Evolutionary conservation across 1,284 basidiomycete species (phyloP).

Genomic region (Ganoderma lingzhi): DNA sequence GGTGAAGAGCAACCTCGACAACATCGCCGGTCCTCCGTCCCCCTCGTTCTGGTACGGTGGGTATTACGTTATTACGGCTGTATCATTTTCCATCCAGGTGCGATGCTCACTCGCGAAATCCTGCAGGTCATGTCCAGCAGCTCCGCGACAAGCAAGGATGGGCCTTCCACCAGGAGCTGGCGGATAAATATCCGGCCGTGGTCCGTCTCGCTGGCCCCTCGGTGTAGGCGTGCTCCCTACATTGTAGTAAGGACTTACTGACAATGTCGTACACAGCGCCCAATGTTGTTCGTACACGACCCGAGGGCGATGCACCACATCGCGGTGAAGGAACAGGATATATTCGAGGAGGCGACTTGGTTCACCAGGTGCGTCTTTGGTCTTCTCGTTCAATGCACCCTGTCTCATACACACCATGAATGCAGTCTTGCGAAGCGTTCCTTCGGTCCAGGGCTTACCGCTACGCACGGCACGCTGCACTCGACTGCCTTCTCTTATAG

Average conservation of each 20-base stretch:
- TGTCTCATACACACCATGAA: neutral
- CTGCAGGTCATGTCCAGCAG: conserved; percentile 27
- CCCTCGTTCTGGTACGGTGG: conserved; percentile 25
- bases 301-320: conserved; percentile 42
- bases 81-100: neutral
- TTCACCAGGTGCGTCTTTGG: conserved; percentile 19
- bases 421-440: neutral
- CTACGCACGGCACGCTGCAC: conserved; percentile 18
- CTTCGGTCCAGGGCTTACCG: conserved; percentile 21
- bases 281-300: conserved; percentile 38
- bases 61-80: neutral
- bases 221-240: conserved; percentile 16
- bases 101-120: no score
- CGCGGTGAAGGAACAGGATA: conserved; percentile 43
- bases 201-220: conserved; percentile 28
- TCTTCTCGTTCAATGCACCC: neutral
- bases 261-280: conserved; percentile 18
- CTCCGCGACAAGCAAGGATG: conserved; percentile 27
- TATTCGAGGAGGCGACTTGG: conserved; percentile 37
- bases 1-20: conserved; percentile 25
- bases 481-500: neutral
- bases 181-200: conserved; percentile 32
- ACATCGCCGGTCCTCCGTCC: conserved; percentile 22
- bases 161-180: conserved; percentile 29
- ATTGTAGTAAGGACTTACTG: neutral